Base-by-base conservation (phyloP, 768 basidiomycete genomes). In the Phlebiopsis flavidoalba region DNA sequence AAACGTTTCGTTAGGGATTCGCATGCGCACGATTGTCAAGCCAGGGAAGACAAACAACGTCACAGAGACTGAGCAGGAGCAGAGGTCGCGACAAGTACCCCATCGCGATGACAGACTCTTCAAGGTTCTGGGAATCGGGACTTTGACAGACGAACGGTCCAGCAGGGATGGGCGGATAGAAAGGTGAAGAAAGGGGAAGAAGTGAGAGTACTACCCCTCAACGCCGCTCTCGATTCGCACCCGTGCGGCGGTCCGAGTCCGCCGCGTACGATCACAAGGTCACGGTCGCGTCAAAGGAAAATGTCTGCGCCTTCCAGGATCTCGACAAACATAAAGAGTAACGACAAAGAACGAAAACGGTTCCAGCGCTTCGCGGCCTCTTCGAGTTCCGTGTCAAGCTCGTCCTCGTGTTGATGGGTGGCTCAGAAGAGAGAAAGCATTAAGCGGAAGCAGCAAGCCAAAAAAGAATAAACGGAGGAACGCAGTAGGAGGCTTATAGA, bases 381-480 rank as follows among this genome's bases (percentile, higher is more conserved):
- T 21, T 69, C n/a, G n/a, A n/a, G 74, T 55, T 79, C 83, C 10
- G 62, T 67, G 45, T 79, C 79, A n/a, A 77, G 75, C 53, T 64
- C 65, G 3, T 63, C 67, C 4, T 71, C 70, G 8, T 64, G 61
- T 22, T 65, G n/a, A n/a, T n/a, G n/a, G n/a, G n/a, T 68, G 12
- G n/a, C n/a, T 68, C 69, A 26, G 70, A 66, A n/a, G 59, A 67
- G 52, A 66, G 51, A 50, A 60, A 58, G 19, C 65, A 75, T n/a
- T 64, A 81, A 70, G 69, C 65, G 63, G 67, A 75, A 79, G 66
- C 81, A 83, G n/a, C 57, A 77, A 77, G 69, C 67, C 52, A 43
- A 43, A n/a, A n/a, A n/a, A n/a, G n/a, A n/a, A n/a, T n/a, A 73
- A 79, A 54, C 76, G 78, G 69, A 76, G 79, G n/a, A n/a, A 55